phyloP scores from a whole-genome alignment of 192 early-diverging fungal species.

The Funneliformis mosseae region DNA sequence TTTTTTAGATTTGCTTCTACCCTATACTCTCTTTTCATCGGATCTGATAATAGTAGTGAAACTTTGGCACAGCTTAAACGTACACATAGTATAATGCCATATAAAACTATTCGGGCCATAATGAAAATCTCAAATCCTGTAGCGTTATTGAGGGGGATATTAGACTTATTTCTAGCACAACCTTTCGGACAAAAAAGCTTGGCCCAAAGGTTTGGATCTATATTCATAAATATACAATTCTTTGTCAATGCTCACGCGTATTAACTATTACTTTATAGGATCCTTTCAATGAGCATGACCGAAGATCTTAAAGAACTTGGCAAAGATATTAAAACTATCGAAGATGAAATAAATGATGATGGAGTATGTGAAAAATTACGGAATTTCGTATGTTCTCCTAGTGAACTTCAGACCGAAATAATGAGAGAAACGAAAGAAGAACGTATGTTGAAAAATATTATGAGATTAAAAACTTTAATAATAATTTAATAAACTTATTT shows the following conservation, averaged over 20 bases:
- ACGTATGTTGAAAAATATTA: background rate
- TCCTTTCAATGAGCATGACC: constrained; percentile 55
- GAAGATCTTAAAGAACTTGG: constrained; percentile 54
- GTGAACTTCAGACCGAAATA: constrained; percentile 28
- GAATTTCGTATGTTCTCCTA: constrained; percentile 47
- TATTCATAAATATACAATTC: background rate
- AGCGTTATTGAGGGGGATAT: constrained; percentile 54
- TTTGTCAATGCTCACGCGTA: too few species aligned
- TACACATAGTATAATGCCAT: constrained; percentile 55
- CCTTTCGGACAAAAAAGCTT: constrained; percentile 58
- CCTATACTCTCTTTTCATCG: constrained; percentile 54
- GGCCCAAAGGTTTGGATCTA: constrained; percentile 47
- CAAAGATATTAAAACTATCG: constrained; percentile 47
- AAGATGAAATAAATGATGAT: constrained; percentile 39
- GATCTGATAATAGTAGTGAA: constrained; percentile 52
- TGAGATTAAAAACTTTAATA: too few species aligned
- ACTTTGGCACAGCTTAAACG: constrained; percentile 57
- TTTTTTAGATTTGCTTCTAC: constrained; percentile 53
- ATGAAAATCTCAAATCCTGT: constrained; percentile 61
- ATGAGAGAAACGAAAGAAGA: constrained; percentile 34
- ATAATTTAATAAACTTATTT: background rate
- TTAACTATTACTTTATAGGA: constrained; percentile 35
- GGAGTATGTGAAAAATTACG: constrained; percentile 52
- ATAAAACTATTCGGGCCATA: constrained; percentile 50
- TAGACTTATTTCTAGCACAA: constrained; percentile 62